Evolutionary conservation across 2,329 filamentous ascomycete genomes (phyloP).

Genomic region (Fusarium sp.): DNA sequence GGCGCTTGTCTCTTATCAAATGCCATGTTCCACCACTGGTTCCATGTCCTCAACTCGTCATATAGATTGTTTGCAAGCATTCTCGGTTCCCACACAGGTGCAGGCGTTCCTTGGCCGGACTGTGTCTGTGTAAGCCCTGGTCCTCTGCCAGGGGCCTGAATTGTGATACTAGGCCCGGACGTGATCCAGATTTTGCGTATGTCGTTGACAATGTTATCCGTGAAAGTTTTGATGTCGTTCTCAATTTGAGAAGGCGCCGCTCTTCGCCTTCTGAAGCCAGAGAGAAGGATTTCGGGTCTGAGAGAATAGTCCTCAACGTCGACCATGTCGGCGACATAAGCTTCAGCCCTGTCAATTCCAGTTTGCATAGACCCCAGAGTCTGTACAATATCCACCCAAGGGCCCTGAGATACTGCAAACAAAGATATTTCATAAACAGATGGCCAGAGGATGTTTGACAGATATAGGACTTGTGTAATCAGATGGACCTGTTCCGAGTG

Average conservation of each 20-base stretch:
- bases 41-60: conserved; percentile 52
- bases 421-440: conserved; percentile 43
- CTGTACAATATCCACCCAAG: conserved; percentile 39
- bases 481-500: conserved; percentile 47
- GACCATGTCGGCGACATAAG: conserved; percentile 35
- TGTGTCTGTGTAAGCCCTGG: conserved; percentile 51
- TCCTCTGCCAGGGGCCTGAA: conserved; percentile 54
- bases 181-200: conserved; percentile 60
- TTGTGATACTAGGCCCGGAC: conserved; percentile 51
- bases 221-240: conserved; percentile 56
- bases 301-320: conserved; percentile 33
- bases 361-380: conserved; percentile 32
- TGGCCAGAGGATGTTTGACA: conserved; percentile 51
- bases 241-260: conserved; percentile 24
- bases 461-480: conserved; percentile 45
- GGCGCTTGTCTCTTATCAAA: conserved; percentile 23
- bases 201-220: conserved; percentile 59
- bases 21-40: conserved; percentile 49
- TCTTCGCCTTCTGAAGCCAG: conserved; percentile 27
- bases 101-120: conserved; percentile 52
- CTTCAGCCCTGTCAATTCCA: conserved; percentile 37
- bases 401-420: conserved; percentile 7
- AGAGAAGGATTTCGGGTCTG: conserved; percentile 41
- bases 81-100: conserved; percentile 50
- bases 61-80: conserved; percentile 51